A percentile compares a stretch with the other conserved stretches of the same genome.
phyloP scores from a whole-genome alignment of 2,329 filamentous ascomycete genomes.

The Scedosporium boydii region DNA sequence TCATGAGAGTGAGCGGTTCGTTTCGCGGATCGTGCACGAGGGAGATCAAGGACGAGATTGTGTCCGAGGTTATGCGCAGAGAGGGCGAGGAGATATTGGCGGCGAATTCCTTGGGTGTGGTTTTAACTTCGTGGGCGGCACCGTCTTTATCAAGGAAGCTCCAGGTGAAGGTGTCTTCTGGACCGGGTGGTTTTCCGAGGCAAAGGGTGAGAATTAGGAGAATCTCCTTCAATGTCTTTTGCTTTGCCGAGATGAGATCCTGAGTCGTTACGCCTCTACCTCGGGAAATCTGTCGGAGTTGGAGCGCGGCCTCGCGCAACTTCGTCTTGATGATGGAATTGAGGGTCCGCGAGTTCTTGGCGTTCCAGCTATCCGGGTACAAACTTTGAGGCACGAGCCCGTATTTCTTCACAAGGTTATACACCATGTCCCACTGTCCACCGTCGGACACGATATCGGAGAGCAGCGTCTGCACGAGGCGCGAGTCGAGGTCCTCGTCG shows the following conservation, averaged over 20 bases:
- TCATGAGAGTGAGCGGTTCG: conserved; percentile 60
- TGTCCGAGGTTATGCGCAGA: conserved; percentile 47
- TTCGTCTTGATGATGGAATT: conserved; percentile 73
- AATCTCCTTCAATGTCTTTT: conserved; percentile 69
- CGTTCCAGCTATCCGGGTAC: conserved; percentile 77
- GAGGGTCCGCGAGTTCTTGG: conserved; percentile 59
- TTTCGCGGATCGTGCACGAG: conserved; percentile 82
- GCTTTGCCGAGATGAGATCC: conserved; percentile 46
- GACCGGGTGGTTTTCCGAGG: conserved; percentile 67
- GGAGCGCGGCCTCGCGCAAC: conserved; percentile 75
- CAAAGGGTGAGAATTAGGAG: conserved; percentile 74
- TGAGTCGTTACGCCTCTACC: conserved; percentile 21
- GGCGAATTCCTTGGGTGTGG: conserved; percentile 64
- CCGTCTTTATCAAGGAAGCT: conserved; percentile 63
- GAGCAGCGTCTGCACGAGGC: conserved; percentile 63
- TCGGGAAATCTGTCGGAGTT: conserved; percentile 47
- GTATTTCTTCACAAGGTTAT: conserved; percentile 77
- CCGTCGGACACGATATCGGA: conserved; percentile 65
- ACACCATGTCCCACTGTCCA: conserved; percentile 89
- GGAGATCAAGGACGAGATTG: conserved; percentile 64
- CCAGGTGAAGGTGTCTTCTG: conserved; percentile 67
- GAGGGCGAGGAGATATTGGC: conserved; percentile 53
- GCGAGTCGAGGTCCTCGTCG: conserved; percentile 58
- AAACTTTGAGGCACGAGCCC: conserved; percentile 75
- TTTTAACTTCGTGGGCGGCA: conserved; percentile 50